Base-by-base conservation (phyloP, 352 stramenopile genomes). In the Phytophthora rubi region DNA sequence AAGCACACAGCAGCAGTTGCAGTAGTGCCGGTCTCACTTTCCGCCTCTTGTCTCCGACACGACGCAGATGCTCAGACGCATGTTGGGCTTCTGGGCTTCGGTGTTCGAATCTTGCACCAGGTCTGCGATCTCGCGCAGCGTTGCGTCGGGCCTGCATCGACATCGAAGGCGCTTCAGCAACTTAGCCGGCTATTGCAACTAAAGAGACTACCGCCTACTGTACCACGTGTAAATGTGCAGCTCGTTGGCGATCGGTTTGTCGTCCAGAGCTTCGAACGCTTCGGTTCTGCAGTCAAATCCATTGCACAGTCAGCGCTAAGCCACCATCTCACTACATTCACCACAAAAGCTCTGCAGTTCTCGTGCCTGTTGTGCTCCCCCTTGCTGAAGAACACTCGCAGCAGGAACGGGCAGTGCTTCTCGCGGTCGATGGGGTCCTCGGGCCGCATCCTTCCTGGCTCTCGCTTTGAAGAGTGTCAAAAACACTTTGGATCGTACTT, bases 171-270 rank as follows among this genome's bases (percentile, higher is more conserved):
- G n/a, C 18, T 8, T 15, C 4, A 54, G 26, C 16, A 62, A 45
- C 58, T 23, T 9, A 26, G 52, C 15, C 35, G 65, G 5, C 15
- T 23, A 6, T 18, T 39, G 13, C 18, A 30, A 37, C 3, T n/a
- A 39, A 13, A 21, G 4, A 52, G n/a, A 39, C 8, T 10, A 8
- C 35, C 12, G 35, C 35, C 35, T 42, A 42, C 35, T 26, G 23
- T 68, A 91, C 83, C 85, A 93, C 26, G 82, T 91, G 75, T 93
- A 91, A 55, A 91, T 83, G 53, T 93, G 83, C 30, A 90, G 70
- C 53, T 93, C 85, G 35, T 89, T 88, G 13, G 69, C 53, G 28
- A 90, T 77, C 21, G 85, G 75, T 3, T 75, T 79, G 13, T 87
- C 71, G 13, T 86, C 70, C 65, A 90, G 54, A n/a, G 65, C 62